Evolutionary conservation across 2,329 filamentous ascomycete genomes (phyloP).

Genomic region (Penicillium crustosum): DNA sequence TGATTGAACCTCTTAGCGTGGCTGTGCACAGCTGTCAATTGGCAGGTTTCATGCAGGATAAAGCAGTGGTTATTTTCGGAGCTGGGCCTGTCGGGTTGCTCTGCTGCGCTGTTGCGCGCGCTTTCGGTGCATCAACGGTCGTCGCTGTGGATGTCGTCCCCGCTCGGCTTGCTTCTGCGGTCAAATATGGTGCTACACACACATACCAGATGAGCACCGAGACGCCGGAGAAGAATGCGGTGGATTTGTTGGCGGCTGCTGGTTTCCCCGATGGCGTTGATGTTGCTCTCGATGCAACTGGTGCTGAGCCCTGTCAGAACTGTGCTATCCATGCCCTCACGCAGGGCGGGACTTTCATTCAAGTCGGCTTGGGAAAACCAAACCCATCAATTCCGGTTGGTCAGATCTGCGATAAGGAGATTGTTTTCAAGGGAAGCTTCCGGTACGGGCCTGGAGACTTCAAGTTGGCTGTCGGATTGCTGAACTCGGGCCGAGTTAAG

Average conservation of each 20-base stretch:
- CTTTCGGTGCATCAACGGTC: conserved; percentile 75
- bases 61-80: conserved; percentile 76
- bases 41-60: conserved; percentile 68
- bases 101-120: conserved; percentile 76
- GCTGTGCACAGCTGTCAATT: conserved; percentile 77
- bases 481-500: conserved; percentile 61
- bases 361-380: conserved; percentile 80
- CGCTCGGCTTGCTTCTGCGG: conserved; percentile 70
- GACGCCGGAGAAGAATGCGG: conserved; percentile 68
- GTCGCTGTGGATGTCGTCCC: conserved; percentile 71
- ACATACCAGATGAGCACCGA: conserved; percentile 60
- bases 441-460: conserved; percentile 85
- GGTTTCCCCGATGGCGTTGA: conserved; percentile 66
- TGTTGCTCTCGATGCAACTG: conserved; percentile 72
- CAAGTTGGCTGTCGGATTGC: conserved; percentile 70
- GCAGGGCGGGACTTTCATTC: conserved; percentile 70
- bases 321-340: conserved; percentile 65
- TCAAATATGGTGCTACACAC: conserved; percentile 57
- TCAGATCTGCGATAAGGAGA: conserved; percentile 81
- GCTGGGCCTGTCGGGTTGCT: conserved; percentile 81
- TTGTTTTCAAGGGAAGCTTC: conserved; percentile 80
- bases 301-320: conserved; percentile 73
- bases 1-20: conserved; percentile 82
- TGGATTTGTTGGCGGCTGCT: conserved; percentile 59
- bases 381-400: conserved; percentile 69